These are phyloP conservation scores for Candida taoyuanica DNA, from an alignment of 805 yeast species.

Conservation along the genomic window DNA sequence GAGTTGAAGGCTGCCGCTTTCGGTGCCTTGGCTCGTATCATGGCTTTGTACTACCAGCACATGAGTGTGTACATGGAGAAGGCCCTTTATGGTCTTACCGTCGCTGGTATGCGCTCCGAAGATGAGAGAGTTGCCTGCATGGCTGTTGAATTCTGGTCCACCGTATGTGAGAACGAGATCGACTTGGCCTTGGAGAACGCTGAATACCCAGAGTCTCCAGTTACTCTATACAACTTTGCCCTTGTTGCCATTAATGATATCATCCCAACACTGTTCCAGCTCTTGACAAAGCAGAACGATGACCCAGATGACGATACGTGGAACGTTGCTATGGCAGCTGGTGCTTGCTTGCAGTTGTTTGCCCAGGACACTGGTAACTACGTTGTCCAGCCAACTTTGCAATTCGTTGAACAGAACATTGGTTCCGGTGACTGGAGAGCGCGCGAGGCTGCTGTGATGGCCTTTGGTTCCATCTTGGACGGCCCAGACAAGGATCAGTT, in stretches of 20 bases:
- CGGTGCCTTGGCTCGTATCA: conserved; percentile 90
- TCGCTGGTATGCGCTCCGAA: conserved; percentile 80
- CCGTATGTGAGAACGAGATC: conserved; percentile 98
- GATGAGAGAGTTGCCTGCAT: conserved; percentile 90
- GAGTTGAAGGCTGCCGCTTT: conserved; percentile 92
- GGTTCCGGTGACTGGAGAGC: conserved; percentile 65
- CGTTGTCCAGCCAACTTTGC: conserved; percentile 79
- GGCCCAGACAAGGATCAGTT: conserved; percentile 82
- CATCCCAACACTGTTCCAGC: conserved; percentile 74
- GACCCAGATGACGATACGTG: conserved; percentile 95
- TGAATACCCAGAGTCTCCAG: conserved; percentile 49
- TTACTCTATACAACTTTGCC: conserved; percentile 74
- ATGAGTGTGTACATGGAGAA: conserved; percentile 97
- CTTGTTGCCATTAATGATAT: conserved; percentile 78
- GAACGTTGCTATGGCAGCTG: conserved; percentile 99
- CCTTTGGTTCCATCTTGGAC: conserved; percentile 93
- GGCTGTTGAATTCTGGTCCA: conserved; percentile 99
- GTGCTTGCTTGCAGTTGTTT: conserved; percentile 90
- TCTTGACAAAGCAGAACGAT: conserved; percentile 85
- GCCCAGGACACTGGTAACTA: conserved; percentile 87
- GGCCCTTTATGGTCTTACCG: conserved; percentile 87
- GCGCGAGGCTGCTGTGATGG: conserved; percentile 98
- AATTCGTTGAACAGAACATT: conserved; percentile 76
- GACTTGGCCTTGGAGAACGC: conserved; percentile 69
- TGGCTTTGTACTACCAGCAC: conserved; percentile 80